Conservation (phyloP, 345 rosid genomes). For the Brassica juncea region DNA sequence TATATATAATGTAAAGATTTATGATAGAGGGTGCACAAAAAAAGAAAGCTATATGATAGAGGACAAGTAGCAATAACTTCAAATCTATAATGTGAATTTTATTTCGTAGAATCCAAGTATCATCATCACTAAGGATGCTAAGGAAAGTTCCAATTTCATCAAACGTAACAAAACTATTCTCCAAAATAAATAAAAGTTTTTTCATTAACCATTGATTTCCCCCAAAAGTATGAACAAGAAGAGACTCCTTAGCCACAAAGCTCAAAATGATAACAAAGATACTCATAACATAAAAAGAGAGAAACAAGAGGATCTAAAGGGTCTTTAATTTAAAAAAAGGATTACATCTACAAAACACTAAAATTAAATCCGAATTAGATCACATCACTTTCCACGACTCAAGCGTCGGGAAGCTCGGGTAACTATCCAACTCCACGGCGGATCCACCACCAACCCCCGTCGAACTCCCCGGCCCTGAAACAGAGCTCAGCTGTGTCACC, state of each 20-base stretch:
- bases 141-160: not conserved
- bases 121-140: not conserved
- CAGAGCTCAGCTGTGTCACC: not conserved
- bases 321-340: not conserved
- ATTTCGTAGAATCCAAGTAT: not conserved
- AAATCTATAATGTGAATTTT: not conserved
- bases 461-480: not conserved
- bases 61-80: not conserved
- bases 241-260: conserved; percentile 30
- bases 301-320: not conserved
- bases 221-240: conserved; percentile 36
- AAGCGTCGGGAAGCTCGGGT: conserved; percentile 68
- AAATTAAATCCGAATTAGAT: conserved; percentile 30
- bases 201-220: conserved; percentile 25
- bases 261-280: conserved; percentile 7
- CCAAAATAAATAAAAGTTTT: not conserved
- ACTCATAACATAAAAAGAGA: not conserved
- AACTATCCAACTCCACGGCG: conserved; percentile 47
- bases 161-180: not conserved
- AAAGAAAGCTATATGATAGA: not conserved
- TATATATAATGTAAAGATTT: too few relatives aligned
- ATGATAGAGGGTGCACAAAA: too few relatives aligned
- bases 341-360: conserved; percentile 30
- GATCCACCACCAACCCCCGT: conserved; percentile 23
- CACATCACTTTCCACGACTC: conserved; percentile 77